A percentile compares a stretch with the other conserved stretches of the same genome.
Evolutionary conservation across 2,329 filamentous ascomycete species (phyloP).

Genomic region (Pyricularia sp.): DNA sequence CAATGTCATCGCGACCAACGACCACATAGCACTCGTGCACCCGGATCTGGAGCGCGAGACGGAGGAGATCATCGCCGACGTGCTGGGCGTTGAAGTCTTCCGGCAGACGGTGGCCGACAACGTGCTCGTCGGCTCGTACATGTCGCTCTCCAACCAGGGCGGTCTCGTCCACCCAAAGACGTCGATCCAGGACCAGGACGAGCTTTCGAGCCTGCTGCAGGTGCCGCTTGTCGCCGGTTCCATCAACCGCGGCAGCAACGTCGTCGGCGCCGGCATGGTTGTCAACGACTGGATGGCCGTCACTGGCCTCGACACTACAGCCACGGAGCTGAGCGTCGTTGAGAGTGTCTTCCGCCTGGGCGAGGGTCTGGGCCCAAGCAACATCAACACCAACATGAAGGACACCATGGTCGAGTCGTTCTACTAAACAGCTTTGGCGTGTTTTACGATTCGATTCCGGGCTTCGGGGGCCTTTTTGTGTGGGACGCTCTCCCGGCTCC

Average conservation of each 20-base stretch:
- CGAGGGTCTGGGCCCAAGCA: slow-evolving; percentile 70
- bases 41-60: slow-evolving; percentile 96
- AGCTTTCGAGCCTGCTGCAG: slow-evolving; percentile 85
- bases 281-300: slow-evolving; percentile 98
- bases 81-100: slow-evolving; percentile 82
- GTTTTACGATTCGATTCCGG: neutral
- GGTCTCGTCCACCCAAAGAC: slow-evolving; percentile 98
- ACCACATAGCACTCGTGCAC: slow-evolving; percentile 93
- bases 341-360: slow-evolving; percentile 94
- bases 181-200: slow-evolving; percentile 93
- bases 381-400: slow-evolving; percentile 79
- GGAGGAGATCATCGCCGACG: slow-evolving; percentile 96
- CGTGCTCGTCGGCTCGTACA: slow-evolving; percentile 92
- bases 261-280: slow-evolving; percentile 95
- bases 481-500: neutral
- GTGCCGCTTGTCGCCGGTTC: slow-evolving; percentile 91
- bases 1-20: slow-evolving; percentile 94
- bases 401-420: slow-evolving; percentile 99
- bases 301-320: slow-evolving; percentile 86
- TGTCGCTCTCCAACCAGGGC: slow-evolving; percentile 91
- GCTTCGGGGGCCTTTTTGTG: neutral
- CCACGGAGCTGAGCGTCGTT: slow-evolving; percentile 93
- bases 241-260: slow-evolving; percentile 85
- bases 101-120: slow-evolving; percentile 95
- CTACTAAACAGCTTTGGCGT: slow-evolving; percentile 53